Base-by-base conservation (phyloP, 768 basidiomycete genomes). In the Tulasnella sp. region DNA sequence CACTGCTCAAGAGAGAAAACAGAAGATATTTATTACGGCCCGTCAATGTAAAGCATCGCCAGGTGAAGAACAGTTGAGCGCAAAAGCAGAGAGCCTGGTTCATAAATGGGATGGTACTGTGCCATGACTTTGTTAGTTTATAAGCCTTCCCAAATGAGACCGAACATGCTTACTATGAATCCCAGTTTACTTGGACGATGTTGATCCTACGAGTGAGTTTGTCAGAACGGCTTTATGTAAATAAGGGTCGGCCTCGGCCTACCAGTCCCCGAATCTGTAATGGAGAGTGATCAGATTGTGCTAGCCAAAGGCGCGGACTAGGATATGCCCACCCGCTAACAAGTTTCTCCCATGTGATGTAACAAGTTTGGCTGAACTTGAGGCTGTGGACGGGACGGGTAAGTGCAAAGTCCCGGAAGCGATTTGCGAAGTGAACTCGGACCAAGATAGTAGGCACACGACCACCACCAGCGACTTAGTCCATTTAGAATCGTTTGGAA, bases 181-280 rank as follows among this genome's bases (percentile, higher is more conserved):
- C 42, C 72, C 72, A 74, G 18, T n/a, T n/a, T 38, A 74, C 39
- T 7, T 5, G 38, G 31, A 74, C 72, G n/a, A 74, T 46, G n/a
- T 39, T 74, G 27, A 46, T 46, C 72, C 72, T 74, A 39, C n/a
- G 19, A 38, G 42, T 10, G 72, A 34, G n/a, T 74, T 38, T 38
- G 27, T 46, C 36, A n/a, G 39, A 34, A 38, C 27, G n/a, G 46
- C 14, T 10, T 19, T 16, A 14, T 4, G 3, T 62, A 34, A 24
- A 19, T 14, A 27, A 12, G n/a, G 27, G 31, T 27, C 58, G 1
- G 19, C 58, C 62, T 10, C n/a, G 38, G 36, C 21, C 18, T 62
- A 62, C 75, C 75, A 76, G 52, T 76, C 75, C n/a, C 75, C 75
- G 52, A 62, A 48, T 24, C 75, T 76, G 46, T 6, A 19, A 76